Evolutionary conservation across 208 protist species (phyloP), one percentile per base, ranked within the genome.

Genomic region (Leishmania gerbilli): DNA sequence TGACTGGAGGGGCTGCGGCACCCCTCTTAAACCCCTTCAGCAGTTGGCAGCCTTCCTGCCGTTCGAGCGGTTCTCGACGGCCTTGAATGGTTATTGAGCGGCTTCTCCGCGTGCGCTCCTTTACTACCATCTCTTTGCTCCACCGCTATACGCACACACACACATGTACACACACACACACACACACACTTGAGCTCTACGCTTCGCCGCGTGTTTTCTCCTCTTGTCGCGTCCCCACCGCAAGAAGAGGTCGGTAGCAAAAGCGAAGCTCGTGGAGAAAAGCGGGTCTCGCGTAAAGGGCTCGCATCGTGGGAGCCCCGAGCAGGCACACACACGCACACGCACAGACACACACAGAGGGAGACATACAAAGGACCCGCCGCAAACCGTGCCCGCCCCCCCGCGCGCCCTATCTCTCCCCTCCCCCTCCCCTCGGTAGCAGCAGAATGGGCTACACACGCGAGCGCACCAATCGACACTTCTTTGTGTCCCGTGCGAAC

Each of bases 401-500:
- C 51, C 55, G 1, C 19, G 19, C 55, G 7, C 21, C 21, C 56
- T 60, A 21, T 19, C 9, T 56, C 62, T 40, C 37, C 37, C 37
- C 62, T 2, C 7, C 24, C 17, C 47, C 3, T 51, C 21, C 19
- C 21, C 17, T 4, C 24, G 31, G 27, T 37, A 17, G 69, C 42
- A 9, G 3, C 42, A 77, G 1, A 17, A 92, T 95, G 94, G 92
- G 94, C 58, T 96, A 97, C 83, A 95, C 92, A 53, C 90, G 91
- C 53, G 92, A 97, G 88, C 90, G 94, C 62, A 97, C 94, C 17
- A 95, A 95, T 79, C 88, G 92, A 5, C 91, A 98, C 84, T 98
- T 98, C 78, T 98, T 96, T 62, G 90, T 96, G 74, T 80, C 95
- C 13, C 88, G 95, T 31, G 93, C 95, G 17, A 98, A 96, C 78